These are phyloP conservation scores for Odontarrhena argentea DNA, from an alignment of 345 rosid genomes.

Conservation along the genomic window DNA sequence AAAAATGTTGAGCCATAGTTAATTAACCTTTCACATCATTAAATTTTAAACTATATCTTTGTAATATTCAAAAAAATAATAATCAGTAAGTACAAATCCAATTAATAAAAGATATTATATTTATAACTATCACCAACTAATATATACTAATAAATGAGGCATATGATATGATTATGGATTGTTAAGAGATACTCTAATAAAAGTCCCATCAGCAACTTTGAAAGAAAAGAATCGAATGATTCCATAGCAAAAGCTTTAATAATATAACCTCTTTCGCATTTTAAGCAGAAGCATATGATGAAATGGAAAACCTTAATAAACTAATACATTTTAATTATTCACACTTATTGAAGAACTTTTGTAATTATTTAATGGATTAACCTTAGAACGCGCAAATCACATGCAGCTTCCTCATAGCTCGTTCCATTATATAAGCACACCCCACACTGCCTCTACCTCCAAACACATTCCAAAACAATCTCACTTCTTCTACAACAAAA, in stretches of 20 bases:
- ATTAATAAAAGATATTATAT: constrained; percentile 10
- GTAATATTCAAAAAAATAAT: constrained; percentile 10
- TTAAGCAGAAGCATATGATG: constrained; percentile 43
- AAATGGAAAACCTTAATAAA: constrained; percentile 36
- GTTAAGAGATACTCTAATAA: constrained; percentile 40
- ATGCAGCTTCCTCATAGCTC: constrained; percentile 33
- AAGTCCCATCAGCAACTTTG: constrained; percentile 39
- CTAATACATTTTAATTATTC: constrained; percentile 22
- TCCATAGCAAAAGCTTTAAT: constrained; percentile 18
- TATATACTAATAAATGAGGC: constrained; percentile 16
- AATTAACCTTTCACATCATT: constrained; percentile 34
- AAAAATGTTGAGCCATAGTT: neutral
- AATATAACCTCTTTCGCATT: constrained; percentile 34
- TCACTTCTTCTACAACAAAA: constrained; percentile 14
- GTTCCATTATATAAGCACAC: constrained; percentile 33
- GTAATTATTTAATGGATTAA: constrained; percentile 15
- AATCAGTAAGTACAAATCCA: constrained; percentile 6
- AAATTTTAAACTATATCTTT: constrained; percentile 26
- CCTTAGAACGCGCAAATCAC: constrained; percentile 41
- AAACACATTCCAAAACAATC: constrained; percentile 38
- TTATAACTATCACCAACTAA: constrained; percentile 28
- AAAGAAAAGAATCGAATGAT: constrained; percentile 39
- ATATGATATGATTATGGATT: constrained; percentile 34
- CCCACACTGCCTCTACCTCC: constrained; percentile 28
- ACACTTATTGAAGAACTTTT: constrained; percentile 34